Evolutionary conservation across 1,284 basidiomycete genomes (phyloP), one percentile per base, ranked within the genome.

Genomic region (Entoloma clypeatum): DNA sequence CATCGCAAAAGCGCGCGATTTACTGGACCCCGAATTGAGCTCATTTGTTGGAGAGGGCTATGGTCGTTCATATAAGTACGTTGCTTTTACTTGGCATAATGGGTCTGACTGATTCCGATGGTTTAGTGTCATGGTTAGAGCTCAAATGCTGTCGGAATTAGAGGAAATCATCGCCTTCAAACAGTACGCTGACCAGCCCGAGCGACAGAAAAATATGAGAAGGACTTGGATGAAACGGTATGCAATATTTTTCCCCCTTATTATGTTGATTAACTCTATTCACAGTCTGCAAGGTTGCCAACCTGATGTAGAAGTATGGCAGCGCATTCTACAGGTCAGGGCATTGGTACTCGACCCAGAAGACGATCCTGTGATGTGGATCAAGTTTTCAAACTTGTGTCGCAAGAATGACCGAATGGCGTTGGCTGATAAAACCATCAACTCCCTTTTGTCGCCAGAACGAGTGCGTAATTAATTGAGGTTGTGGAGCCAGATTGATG

Each of bases 291-390:
- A 92, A 68, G 96, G 94, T 2, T 98, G 95, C 63, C 94, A 99
- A 60, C 90, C 92, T 11, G 96, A 99, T 53, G 96, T 99, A 13
- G 96, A 99, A 63, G 93, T 97, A 3, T 99, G 96, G 96, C 96
- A 99, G 65, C 83, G 95, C 16, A 92, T 99, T 35, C 69, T 99
- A 11, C 95, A 98, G 68, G 92, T 99, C 27, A 82, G 96, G 44
- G 92, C 93, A 1, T 77, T 99, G 36, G 94, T 99, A 16, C 72
- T 98, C 22, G 90, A 83, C 32, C 96, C 96, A 0, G 89, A 89
- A 50, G 93, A 97, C 55, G 94, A 98, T 57, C 92, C 91, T 38
- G 81, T 90, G 41, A 98, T 97, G 77, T 98, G 95, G 95, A 98
- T 75, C 50, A 73, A 73, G 53, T 75, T 75, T 46, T 65, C 71